These are phyloP conservation scores for Hibiscus syriacus DNA, from an alignment of 345 rosid species.

Conservation along the genomic window DNA sequence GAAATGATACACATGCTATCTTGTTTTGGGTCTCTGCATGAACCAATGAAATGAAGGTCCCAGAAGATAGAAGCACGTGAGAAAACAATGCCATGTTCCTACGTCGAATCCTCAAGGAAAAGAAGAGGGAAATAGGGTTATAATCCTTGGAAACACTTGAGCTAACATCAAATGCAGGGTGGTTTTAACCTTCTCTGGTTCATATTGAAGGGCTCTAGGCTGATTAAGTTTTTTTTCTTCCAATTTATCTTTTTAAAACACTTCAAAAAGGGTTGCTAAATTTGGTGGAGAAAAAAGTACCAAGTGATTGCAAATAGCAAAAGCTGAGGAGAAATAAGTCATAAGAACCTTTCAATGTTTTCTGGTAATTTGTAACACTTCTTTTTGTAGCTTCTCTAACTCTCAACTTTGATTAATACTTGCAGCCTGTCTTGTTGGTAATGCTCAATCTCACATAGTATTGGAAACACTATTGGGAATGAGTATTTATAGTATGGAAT, in stretches of 20 bases:
- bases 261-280: conserved; percentile 13
- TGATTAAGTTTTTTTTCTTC: neutral
- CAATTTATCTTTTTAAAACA: neutral
- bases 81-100: conserved; percentile 14
- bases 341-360: conserved; percentile 18
- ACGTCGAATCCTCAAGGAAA: neutral
- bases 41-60: conserved; percentile 22
- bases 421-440: too few relatives aligned
- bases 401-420: neutral
- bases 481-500: too few relatives aligned
- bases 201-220: neutral
- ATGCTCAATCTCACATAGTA: too few relatives aligned
- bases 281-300: conserved; percentile 24
- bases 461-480: too few relatives aligned
- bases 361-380: conserved; percentile 5
- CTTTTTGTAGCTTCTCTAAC: neutral
- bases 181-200: neutral
- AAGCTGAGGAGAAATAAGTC: conserved; percentile 27
- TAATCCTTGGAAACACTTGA: neutral
- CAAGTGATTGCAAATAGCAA: conserved; percentile 21
- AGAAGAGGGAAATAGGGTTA: neutral
- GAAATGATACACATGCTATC: conserved; percentile 37
- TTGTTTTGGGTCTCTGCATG: conserved; percentile 48
- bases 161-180: conserved; percentile 21
- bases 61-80: conserved; percentile 28